These are phyloP conservation scores for Pichia pseudocactophila DNA, from an alignment of 805 yeast genomes.

Conservation along the genomic window DNA sequence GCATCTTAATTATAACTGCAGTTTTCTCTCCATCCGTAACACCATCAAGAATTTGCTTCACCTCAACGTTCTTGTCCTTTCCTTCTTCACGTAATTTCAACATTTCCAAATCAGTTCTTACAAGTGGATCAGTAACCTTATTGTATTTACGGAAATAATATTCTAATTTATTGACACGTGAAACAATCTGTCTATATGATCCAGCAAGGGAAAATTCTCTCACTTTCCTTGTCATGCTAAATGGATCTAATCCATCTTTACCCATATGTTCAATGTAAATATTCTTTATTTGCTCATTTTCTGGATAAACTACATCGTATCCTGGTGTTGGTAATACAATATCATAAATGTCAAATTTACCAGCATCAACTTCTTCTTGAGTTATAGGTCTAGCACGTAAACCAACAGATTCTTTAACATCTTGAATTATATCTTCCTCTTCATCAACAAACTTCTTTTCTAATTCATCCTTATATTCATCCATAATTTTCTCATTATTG, in stretches of 20 bases:
- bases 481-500: constrained; percentile 24
- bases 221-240: constrained; percentile 73
- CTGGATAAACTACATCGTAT: constrained; percentile 80
- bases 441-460: constrained; percentile 17
- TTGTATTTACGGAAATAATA: constrained; percentile 55
- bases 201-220: constrained; percentile 91
- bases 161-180: constrained; percentile 55
- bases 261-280: constrained; percentile 68
- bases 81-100: constrained; percentile 26
- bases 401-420: constrained; percentile 47
- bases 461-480: constrained; percentile 6
- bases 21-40: constrained; percentile 36
- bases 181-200: constrained; percentile 67
- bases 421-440: constrained; percentile 60
- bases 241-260: constrained; percentile 75
- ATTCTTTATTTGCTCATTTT: constrained; percentile 47
- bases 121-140: constrained; percentile 59
- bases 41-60: constrained; percentile 25
- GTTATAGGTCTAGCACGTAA: constrained; percentile 70
- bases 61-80: constrained; percentile 10
- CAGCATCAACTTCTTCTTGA: constrained; percentile 54
- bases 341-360: constrained; percentile 63
- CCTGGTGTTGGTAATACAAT: constrained; percentile 97
- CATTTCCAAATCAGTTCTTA: constrained; percentile 69
- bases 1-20: constrained; percentile 71